A percentile compares a stretch with the other conserved stretches of the same genome.
Conservation (phyloP, 2,329 filamentous ascomycete genomes). For the Penicillium sp. region DNA sequence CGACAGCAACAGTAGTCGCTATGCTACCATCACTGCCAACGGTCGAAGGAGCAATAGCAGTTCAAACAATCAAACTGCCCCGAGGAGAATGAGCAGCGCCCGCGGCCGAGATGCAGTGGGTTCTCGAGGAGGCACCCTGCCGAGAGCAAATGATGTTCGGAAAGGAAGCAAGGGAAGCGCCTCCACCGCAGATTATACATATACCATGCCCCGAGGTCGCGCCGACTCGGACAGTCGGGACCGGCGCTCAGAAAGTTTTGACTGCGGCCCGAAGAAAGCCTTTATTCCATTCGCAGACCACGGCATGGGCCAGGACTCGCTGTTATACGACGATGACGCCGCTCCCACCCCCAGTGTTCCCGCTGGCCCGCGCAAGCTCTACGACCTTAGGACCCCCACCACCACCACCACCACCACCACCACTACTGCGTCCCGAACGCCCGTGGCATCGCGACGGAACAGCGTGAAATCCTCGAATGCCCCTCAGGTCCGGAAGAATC, state of each 20-base stretch:
- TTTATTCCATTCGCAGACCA: slow-evolving; percentile 27
- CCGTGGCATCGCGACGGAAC: slow-evolving; percentile 41
- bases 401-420: slow-evolving; percentile 19
- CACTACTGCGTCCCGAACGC: slow-evolving; percentile 31
- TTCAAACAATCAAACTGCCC: slow-evolving; percentile 65
- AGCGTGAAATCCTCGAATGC: slow-evolving; percentile 47
- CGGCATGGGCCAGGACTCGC: slow-evolving; percentile 24
- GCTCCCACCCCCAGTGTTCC: slow-evolving; percentile 85
- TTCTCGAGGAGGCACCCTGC: slow-evolving; percentile 35
- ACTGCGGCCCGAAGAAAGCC: slow-evolving; percentile 42
- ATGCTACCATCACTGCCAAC: slow-evolving; percentile 43
- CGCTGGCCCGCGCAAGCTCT: slow-evolving; percentile 67
- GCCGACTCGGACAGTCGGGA: slow-evolving; percentile 33
- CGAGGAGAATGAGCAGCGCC: slow-evolving; percentile 65
- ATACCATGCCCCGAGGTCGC: slow-evolving; percentile 41
- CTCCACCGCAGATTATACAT: slow-evolving; percentile 73
- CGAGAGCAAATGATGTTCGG: slow-evolving; percentile 41
- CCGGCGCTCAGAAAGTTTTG: slow-evolving; percentile 49
- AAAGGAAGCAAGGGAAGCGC: slow-evolving; percentile 74
- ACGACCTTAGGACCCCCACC: slow-evolving; percentile 31
- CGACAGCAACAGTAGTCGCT: slow-evolving; percentile 40
- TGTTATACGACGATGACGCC: slow-evolving; percentile 62
- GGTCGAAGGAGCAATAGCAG: slow-evolving; percentile 78
- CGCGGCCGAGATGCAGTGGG: slow-evolving; percentile 47
- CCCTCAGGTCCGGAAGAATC: slow-evolving; percentile 37